phyloP scores from a whole-genome alignment of 2,329 filamentous ascomycete genomes.

The Fusarium buxicola region DNA sequence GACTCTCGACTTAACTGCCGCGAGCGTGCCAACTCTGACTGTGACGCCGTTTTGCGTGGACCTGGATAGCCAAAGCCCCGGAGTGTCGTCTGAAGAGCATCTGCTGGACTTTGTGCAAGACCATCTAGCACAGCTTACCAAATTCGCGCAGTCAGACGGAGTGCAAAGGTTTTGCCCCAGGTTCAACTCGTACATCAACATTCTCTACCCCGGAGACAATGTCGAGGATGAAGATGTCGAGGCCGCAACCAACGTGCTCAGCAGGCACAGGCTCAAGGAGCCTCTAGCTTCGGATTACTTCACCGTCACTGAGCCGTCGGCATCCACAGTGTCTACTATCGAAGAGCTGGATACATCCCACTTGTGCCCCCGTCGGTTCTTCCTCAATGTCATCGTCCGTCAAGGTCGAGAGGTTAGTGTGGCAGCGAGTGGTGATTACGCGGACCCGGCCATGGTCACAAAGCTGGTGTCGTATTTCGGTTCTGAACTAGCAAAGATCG shows the following conservation, averaged over 20 bases:
- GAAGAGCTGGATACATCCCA: not conserved
- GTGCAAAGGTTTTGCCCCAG: not conserved
- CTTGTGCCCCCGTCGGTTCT: not conserved
- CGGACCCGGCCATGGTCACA: not conserved
- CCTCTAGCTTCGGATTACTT: slow-evolving; percentile 20
- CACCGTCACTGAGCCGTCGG: not conserved
- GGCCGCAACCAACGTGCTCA: not conserved
- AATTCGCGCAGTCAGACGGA: slow-evolving; percentile 6
- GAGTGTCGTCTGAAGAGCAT: not conserved
- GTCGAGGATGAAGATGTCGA: not conserved
- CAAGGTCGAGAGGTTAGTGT: not conserved
- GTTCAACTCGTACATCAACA: slow-evolving; percentile 27
- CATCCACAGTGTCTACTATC: not conserved
- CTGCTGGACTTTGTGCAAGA: not conserved
- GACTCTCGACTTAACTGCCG: slow-evolving; percentile 14
- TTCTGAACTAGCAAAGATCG: not conserved
- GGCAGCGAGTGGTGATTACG: not conserved
- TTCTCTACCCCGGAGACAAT: not conserved
- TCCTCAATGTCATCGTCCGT: not conserved
- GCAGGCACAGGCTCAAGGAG: slow-evolving; percentile 12
- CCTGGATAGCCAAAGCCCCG: not conserved
- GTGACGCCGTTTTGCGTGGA: slow-evolving; percentile 6
- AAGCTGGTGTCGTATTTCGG: not conserved
- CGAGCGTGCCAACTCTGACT: slow-evolving; percentile 12
- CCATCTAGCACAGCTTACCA: slow-evolving; percentile 16